Evolutionary conservation across 352 stramenopile species (phyloP), one percentile per base, ranked within the genome.

Genomic region (Achlya hypogyna): DNA sequence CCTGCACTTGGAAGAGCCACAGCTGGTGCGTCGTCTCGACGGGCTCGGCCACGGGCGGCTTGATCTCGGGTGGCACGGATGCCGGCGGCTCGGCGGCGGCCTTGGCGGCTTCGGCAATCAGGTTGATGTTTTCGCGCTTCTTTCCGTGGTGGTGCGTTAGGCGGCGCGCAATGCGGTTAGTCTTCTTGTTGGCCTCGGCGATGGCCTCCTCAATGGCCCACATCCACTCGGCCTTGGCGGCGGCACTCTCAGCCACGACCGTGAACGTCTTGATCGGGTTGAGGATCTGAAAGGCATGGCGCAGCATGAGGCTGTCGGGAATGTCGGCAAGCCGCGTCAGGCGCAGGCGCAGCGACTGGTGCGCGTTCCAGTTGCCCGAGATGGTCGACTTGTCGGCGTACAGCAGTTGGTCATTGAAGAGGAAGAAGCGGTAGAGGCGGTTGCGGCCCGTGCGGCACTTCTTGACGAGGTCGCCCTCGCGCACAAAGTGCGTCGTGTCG

Each of bases 401-500:
- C 60, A 93, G 29, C 1, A 93, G 63, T 69, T 93, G 86, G 52
- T 95, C 85, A 62, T 93, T 93, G 73, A 93, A 95, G 18, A 93
- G 79, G 69, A 95, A 93, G 62, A 95, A 95, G 12, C 85, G 84
- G 63, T 95, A 95, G 16, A 78, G 73, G 34, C 89, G 81, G 67
- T 90, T 92, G 20, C 91, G 80, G 25, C 84, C 86, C 12, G 82
- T 97, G 27, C 95, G 81, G 51, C 91, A 97, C 45, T 89, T 90
- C 77, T 99, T 99, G 23, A 88, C 86, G 45, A 99, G 67, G 62
- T 98, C 86, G 14, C 95, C 96, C 75, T 98, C 92, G 54, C 84
- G 81, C 12, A 99, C 81, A 75, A 99, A 98, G 12, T 86, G 86
- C n/a, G 93, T 88, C 28, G 93, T 87, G 72, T 98, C 93, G 64